phyloP scores from a whole-genome alignment of 345 rosid species.

The Citrus glauca region DNA sequence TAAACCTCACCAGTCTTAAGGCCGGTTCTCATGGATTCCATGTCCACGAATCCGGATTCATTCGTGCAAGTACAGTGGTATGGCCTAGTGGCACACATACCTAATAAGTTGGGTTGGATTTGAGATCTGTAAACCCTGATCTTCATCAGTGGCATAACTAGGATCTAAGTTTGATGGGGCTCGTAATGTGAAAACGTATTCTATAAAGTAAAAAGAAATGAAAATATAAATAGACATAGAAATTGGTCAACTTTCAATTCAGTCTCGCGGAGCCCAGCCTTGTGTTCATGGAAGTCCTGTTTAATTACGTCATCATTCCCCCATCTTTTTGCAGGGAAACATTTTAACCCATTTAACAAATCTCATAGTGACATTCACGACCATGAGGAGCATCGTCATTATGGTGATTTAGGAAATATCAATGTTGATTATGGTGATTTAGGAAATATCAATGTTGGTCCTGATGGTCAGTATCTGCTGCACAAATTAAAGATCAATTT shows the following conservation, averaged over 20 bases:
- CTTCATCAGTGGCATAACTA: no score
- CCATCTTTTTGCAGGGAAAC: conserved; percentile 56
- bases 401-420: conserved; percentile 86
- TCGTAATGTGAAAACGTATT: no score
- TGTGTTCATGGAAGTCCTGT: background rate
- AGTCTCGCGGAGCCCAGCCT: no score
- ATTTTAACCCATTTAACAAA: conserved; percentile 77
- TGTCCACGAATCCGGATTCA: background rate
- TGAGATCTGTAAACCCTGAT: no score
- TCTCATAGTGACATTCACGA: conserved; percentile 60
- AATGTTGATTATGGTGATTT: conserved; percentile 87
- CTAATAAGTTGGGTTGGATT: background rate
- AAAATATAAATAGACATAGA: no score
- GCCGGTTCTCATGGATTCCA: conserved; percentile 58
- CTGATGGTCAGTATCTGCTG: conserved; percentile 46
- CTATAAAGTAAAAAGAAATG: no score
- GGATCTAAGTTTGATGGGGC: no score
- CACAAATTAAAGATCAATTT: background rate
- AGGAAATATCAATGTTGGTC: conserved; percentile 74
- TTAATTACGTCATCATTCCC: background rate
- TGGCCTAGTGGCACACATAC: background rate
- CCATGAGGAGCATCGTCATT: conserved; percentile 86
- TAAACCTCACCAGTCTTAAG: conserved; percentile 73
- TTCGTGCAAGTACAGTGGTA: conserved; percentile 92
- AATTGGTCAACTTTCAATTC: no score